Conservation (phyloP, 31 red algal species). For the Bonnemaisonia californica region DNA sequence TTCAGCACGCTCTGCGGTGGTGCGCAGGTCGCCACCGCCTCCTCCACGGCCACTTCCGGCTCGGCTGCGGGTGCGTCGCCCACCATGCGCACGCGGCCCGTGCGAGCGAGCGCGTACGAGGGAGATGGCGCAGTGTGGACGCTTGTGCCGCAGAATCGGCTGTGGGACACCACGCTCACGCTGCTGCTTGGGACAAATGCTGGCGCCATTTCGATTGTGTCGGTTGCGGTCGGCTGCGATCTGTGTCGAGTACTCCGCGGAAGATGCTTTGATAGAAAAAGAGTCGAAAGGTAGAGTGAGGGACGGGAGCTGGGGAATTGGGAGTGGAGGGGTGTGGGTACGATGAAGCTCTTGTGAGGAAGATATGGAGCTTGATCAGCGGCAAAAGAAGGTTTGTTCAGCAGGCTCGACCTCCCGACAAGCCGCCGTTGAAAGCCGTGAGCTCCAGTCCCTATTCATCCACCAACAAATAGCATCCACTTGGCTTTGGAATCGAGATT, state of each 20-base stretch:
- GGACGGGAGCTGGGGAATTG: background rate
- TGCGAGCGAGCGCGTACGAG: background rate
- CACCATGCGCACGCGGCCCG: background rate
- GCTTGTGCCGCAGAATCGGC: background rate
- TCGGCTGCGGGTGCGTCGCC: background rate
- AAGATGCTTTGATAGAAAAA: too few relatives aligned
- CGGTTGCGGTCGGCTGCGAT: too few relatives aligned
- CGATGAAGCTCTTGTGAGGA: background rate
- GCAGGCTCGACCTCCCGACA: background rate
- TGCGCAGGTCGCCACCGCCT: conserved; percentile 19
- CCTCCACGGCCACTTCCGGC: conserved; percentile 28
- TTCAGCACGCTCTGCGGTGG: conserved; percentile 43
- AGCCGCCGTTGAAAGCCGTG: background rate
- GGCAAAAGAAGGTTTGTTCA: background rate
- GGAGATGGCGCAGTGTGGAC: background rate
- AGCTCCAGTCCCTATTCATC: background rate
- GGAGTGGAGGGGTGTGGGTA: background rate
- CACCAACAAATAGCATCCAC: background rate
- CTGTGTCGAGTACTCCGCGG: background rate
- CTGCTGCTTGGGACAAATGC: background rate
- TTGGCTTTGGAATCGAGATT: background rate
- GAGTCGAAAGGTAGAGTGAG: too few relatives aligned
- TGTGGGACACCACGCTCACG: background rate
- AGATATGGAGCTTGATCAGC: background rate
- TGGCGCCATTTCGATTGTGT: background rate